phyloP scores from a whole-genome alignment of 2,329 filamentous ascomycete genomes.

The Pseudogymnoascus sp. region DNA sequence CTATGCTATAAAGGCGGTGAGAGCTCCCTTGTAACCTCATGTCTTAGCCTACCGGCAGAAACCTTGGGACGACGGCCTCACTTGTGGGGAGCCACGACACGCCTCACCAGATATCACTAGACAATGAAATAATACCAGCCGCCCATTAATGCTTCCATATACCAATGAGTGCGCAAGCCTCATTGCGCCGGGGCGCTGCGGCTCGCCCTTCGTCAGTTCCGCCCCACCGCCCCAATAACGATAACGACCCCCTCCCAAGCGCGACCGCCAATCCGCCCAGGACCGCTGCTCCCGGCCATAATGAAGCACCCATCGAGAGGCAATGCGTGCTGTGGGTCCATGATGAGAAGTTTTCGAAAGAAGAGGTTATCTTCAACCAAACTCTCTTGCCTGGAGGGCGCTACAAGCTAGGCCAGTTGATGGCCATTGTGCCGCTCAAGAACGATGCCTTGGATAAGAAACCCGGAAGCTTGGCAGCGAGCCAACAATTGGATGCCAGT shows the following conservation, averaged over 20 bases:
- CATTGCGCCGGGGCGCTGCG: constrained; percentile 6
- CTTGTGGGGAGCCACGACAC: background rate
- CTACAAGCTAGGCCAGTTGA: constrained; percentile 57
- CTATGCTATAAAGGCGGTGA: background rate
- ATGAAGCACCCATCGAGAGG: constrained; percentile 19
- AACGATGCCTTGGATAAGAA: constrained; percentile 34
- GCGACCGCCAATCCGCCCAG: background rate
- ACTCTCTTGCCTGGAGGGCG: constrained; percentile 57
- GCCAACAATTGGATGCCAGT: constrained; percentile 20
- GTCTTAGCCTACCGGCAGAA: background rate
- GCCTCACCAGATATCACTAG: background rate
- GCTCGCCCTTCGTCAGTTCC: constrained; percentile 4
- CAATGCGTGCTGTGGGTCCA: constrained; percentile 29
- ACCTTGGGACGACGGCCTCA: background rate
- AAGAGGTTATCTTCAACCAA: constrained; percentile 73
- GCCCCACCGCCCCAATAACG: background rate
- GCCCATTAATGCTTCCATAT: constrained; percentile 1
- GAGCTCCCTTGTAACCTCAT: background rate
- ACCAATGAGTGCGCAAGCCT: constrained; percentile 8
- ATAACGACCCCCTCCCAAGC: constrained; percentile 1
- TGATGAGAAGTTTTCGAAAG: constrained; percentile 64
- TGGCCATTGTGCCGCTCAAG: constrained; percentile 60
- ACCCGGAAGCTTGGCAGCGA: constrained; percentile 9
- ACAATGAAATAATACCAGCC: background rate
- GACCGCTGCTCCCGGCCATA: background rate